A percentile compares a stretch with the other conserved stretches of the same genome.
Evolutionary conservation across 2,329 filamentous ascomycete species (phyloP).

Genomic region (Curvularia sp.): DNA sequence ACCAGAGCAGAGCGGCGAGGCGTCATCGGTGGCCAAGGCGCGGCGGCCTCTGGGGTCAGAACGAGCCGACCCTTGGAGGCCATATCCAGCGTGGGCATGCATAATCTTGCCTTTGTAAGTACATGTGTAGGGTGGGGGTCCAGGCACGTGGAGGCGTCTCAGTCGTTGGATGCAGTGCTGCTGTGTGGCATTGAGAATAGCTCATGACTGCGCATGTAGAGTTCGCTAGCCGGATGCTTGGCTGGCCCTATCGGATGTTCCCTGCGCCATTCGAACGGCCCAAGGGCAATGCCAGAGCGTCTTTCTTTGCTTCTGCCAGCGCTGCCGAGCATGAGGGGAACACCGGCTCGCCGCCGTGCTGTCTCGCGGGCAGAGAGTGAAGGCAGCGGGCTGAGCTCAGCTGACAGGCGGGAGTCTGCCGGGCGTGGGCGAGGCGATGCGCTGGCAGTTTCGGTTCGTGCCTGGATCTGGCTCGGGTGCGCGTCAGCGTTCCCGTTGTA

Average conservation of each 20-base stretch:
- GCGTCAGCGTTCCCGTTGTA: conserved; percentile 17
- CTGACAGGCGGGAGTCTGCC: conserved; percentile 3
- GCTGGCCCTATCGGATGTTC: neutral
- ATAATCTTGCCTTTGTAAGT: neutral
- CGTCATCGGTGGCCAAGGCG: neutral
- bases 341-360: neutral
- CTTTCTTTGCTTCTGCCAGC: neutral
- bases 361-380: too few relatives aligned
- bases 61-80: conserved; percentile 14
- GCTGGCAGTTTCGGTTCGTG: conserved; percentile 30
- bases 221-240: neutral
- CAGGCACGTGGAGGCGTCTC: conserved; percentile 9
- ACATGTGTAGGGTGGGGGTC: neutral
- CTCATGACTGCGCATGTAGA: too few relatives aligned
- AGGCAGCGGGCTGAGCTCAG: conserved; percentile 5
- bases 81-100: neutral
- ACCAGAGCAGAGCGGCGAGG: neutral
- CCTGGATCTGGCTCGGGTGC: conserved; percentile 17
- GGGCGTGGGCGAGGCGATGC: conserved; percentile 17
- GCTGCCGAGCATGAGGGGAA: conserved; percentile 2
- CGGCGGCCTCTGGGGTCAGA: conserved; percentile 20
- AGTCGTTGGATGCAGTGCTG: conserved; percentile 4
- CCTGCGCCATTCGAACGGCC: conserved; percentile 2
- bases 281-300: neutral
- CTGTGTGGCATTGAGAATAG: neutral